Evolutionary conservation across 495 filamentous ascomycete genomes (phyloP).

Genomic region (Hypoxylon crocopeplum): DNA sequence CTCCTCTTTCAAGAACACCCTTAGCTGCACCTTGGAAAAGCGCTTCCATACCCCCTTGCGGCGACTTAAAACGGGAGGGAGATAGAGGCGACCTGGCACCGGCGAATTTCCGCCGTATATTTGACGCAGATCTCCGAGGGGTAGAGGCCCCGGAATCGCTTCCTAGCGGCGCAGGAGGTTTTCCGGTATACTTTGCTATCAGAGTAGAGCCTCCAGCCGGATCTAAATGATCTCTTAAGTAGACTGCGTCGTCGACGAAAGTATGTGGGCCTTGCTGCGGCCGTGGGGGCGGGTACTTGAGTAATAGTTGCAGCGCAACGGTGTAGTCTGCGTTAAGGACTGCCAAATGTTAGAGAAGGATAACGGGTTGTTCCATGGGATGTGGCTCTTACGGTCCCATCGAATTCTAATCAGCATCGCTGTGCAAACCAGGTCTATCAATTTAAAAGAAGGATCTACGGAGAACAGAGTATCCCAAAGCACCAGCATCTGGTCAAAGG

Average conservation of each 20-base stretch:
- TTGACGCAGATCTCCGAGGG: slow-evolving; percentile 26
- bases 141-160: slow-evolving; percentile 42
- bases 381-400: slow-evolving; percentile 75
- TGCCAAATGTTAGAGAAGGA: slow-evolving; percentile 40
- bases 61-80: slow-evolving; percentile 65
- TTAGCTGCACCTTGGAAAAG: slow-evolving; percentile 87
- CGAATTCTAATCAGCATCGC: slow-evolving; percentile 93
- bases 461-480: slow-evolving; percentile 95
- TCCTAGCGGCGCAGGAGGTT: slow-evolving; percentile 58
- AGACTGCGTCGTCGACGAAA: slow-evolving; percentile 88
- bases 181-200: slow-evolving; percentile 83
- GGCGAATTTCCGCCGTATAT: slow-evolving; percentile 32
- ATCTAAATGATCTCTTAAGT: slow-evolving; percentile 78
- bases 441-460: slow-evolving; percentile 78
- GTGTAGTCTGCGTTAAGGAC: slow-evolving; percentile 89
- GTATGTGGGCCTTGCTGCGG: slow-evolving; percentile 70
- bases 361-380: neutral
- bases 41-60: slow-evolving; percentile 71
- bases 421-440: slow-evolving; percentile 88
- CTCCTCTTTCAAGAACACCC: slow-evolving; percentile 79
- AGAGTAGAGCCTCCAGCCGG: slow-evolving; percentile 73
- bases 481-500: slow-evolving; percentile 79
- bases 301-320: slow-evolving; percentile 75
- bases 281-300: slow-evolving; percentile 78
- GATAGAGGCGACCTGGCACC: slow-evolving; percentile 59